Base-by-base conservation (phyloP, 2,329 filamentous ascomycete species). In the Fusarium poae region DNA sequence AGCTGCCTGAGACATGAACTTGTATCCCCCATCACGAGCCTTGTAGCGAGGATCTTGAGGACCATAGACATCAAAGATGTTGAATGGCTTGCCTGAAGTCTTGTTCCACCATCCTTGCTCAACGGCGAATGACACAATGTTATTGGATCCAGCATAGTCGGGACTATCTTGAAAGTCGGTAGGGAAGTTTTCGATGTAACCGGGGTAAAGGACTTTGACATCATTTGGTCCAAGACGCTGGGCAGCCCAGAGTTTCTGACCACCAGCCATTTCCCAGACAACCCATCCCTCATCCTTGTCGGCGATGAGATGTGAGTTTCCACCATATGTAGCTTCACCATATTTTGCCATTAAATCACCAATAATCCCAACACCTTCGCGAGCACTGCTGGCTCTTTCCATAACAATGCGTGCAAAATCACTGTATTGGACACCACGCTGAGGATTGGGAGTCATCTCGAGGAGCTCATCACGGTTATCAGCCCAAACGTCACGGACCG, bases 211-310 rank as follows among this genome's bases (percentile, higher is more conserved):
- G 0, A 73, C 71, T 10, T 72, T 73, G 29, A 73, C 71, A 11
- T 73, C 66, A 3, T 70, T 62, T 0, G 71, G 51, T 2, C 71
- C 71, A 13, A 73, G 68, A 7, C 68, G 66, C 12, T 73, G 68
- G 3, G 71, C 71, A 18, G 71, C 71, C 71, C 71, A 73, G 3
- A 73, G 71, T 2, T 71, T 71, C 13, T 62, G 46, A 0, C 71
- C 71, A 1, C 71, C 71, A 1, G 71, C 71, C 71, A 73, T 73
- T 4, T 73, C 71, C 71, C 71, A 73, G 5, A 73, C 71, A 2
- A 73, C 39, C 71, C 71, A 73, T 0, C 71, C 71, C 35, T 73
- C 71, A 3, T 72, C 66, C 16, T 72, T 68, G 18, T 73, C 71
- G 8, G 71, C 71, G 1, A 73, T 67, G 4, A 73, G 71, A 25